Percentiles rank a stretch among this genome's conserved stretches.
Evolutionary conservation across 1,284 basidiomycete species (phyloP).

Genomic region (Rhizopogon parksii): DNA sequence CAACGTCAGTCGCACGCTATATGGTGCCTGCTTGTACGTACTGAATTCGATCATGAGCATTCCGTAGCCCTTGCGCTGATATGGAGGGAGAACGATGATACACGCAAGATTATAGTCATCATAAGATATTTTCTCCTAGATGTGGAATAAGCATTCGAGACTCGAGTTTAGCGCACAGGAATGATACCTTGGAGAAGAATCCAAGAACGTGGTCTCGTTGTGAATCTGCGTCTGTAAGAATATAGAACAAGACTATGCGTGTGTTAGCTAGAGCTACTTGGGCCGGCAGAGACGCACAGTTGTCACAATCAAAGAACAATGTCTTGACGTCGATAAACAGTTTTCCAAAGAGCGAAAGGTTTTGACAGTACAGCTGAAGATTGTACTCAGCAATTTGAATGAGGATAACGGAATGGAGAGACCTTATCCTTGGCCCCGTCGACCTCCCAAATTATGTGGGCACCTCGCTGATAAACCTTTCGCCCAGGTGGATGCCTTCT

Average conservation of each 20-base stretch:
- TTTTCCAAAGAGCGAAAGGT: conserved; percentile 92
- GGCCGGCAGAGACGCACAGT: conserved; percentile 44
- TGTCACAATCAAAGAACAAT: conserved; percentile 88
- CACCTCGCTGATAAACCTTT: conserved; percentile 87
- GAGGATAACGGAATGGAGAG: not conserved
- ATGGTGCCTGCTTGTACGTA: conserved; percentile 31
- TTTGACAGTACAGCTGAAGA: conserved; percentile 87
- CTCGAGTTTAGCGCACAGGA: not conserved
- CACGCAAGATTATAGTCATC: conserved; percentile 98
- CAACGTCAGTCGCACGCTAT: not conserved
- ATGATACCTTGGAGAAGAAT: conserved; percentile 86
- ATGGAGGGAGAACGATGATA: conserved; percentile 93
- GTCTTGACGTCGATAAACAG: conserved; percentile 99
- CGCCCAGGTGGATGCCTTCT: conserved; percentile 77
- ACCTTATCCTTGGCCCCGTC: conserved; percentile 86
- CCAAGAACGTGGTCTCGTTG: conserved; percentile 73
- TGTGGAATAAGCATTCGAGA: conserved; percentile 1
- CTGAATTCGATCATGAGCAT: conserved; percentile 98
- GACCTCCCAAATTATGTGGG: conserved; percentile 92
- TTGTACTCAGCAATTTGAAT: not conserved
- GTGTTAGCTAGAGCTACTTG: not conserved
- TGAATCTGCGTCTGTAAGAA: conserved; percentile 82
- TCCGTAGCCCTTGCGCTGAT: conserved; percentile 85
- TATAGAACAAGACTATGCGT: conserved; percentile 80
- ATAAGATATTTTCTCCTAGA: conserved; percentile 90